Base-by-base conservation (phyloP, 2,329 filamentous ascomycete species). In the Colletotrichum zoysiae region DNA sequence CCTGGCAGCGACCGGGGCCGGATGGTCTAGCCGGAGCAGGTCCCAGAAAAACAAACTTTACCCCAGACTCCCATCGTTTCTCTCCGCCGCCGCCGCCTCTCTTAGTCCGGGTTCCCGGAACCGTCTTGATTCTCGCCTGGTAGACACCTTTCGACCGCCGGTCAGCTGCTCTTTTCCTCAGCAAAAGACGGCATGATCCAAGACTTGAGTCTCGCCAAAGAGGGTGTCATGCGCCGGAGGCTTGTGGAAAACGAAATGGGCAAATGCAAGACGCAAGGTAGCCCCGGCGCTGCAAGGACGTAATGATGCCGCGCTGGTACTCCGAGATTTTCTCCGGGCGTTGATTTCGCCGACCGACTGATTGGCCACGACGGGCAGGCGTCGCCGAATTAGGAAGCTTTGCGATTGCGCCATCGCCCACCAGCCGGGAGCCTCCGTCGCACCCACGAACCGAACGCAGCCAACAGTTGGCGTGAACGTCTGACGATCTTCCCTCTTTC, bases 341-440 rank as follows among this genome's bases (percentile, higher is more conserved):
- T 40, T 30, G 30, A 26, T 61, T 33, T 60, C 62, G 48, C 60
- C 57, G 70, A 66, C 30, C 53, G 60, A 33, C 26, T 73, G 70
- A 73, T 73, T 73, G 70, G 70, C 56, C 51, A 50, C 56, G 23
- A 26, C 60, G 26, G 42, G 65, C 50, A 66, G 67, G 60, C 70
- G 61, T 70, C 67, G 67, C 70, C 67, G 44, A 73, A 73, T 73
- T 73, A 70, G 70, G 70, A 73, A 73, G 60, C 70, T 70, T 70
- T 61, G 70, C 62, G 66, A 70, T 73, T 70, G 70, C 70, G 70
- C 70, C 70, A 73, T 73, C 70, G 67, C 66, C 66, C 67, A 66
- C 67, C 56, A 23, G 61, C 58, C 61, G 51, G 60, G 60, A 70
- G 67, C 66, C 70, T 51, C 67, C 67, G 67, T 70, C 35, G 59